Evolutionary conservation across 495 filamentous ascomycete species (phyloP).

Genomic region (Tuber aestivum): DNA sequence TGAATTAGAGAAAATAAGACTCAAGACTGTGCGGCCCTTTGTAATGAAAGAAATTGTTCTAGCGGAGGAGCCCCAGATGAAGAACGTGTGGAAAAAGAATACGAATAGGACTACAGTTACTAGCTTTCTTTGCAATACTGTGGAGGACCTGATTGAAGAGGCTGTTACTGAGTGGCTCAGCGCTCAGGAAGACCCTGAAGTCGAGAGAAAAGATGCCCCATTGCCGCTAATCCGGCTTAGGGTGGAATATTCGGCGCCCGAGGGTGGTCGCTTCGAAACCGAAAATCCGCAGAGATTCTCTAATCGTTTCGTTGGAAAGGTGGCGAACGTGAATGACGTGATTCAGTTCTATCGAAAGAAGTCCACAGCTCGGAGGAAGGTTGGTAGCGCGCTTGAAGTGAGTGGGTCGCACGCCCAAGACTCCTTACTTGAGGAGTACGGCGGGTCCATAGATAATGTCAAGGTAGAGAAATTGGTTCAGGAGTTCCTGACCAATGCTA

Average conservation of each 20-base stretch:
- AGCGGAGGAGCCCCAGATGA: slow-evolving; percentile 66
- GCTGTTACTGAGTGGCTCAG: slow-evolving; percentile 74
- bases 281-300: slow-evolving; percentile 98
- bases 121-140: slow-evolving; percentile 63
- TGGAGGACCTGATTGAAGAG: slow-evolving; percentile 79
- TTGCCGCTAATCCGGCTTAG: slow-evolving; percentile 79
- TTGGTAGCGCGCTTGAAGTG: slow-evolving; percentile 48
- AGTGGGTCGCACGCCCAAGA: slow-evolving; percentile 57
- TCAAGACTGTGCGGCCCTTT: slow-evolving; percentile 88
- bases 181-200: slow-evolving; percentile 55
- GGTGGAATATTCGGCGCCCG: slow-evolving; percentile 83
- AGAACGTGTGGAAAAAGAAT: slow-evolving; percentile 67
- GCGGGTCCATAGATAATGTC: slow-evolving; percentile 60
- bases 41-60: slow-evolving; percentile 77
- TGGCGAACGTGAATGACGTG: slow-evolving; percentile 91
- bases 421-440: slow-evolving; percentile 46
- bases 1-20: slow-evolving; percentile 67
- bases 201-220: slow-evolving; percentile 59
- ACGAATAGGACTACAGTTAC: slow-evolving; percentile 79
- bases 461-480: slow-evolving; percentile 82
- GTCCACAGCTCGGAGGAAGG: slow-evolving; percentile 46
- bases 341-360: slow-evolving; percentile 91
- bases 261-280: slow-evolving; percentile 78
- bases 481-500: slow-evolving; percentile 76
- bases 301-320: slow-evolving; percentile 80